phyloP scores from a whole-genome alignment of 2,329 filamentous ascomycete species.

The Ophiostoma perfectum region DNA sequence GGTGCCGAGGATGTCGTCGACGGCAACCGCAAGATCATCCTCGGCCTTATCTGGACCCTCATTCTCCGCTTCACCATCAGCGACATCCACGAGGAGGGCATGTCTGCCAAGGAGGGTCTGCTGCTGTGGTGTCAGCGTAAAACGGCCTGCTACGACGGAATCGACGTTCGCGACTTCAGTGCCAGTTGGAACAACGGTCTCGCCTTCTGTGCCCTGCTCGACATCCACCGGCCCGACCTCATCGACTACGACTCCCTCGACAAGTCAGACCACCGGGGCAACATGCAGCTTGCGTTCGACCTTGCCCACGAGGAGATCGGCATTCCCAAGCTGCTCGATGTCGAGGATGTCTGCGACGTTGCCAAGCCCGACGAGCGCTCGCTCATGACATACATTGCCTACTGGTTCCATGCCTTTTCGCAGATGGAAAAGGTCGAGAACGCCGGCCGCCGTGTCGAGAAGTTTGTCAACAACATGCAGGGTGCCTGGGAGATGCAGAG shows the following conservation, averaged over 20 bases:
- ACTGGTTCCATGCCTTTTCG: conserved; percentile 99
- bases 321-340: conserved; percentile 90
- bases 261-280: conserved; percentile 88
- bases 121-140: conserved; percentile 97
- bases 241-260: conserved; percentile 96
- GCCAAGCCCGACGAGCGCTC: conserved; percentile 92
- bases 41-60: conserved; percentile 95
- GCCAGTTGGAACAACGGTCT: conserved; percentile 95
- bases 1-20: conserved; percentile 97
- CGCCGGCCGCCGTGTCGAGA: conserved; percentile 90
- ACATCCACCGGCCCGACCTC: conserved; percentile 93
- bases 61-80: conserved; percentile 98
- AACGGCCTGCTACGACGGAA: conserved; percentile 96
- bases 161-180: conserved; percentile 92
- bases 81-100: conserved; percentile 95
- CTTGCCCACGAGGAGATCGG: conserved; percentile 95
- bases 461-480: conserved; percentile 98
- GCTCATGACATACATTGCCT: conserved; percentile 99
- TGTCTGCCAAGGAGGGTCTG: conserved; percentile 94
- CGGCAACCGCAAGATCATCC: conserved; percentile 93
- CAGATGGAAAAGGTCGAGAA: conserved; percentile 99
- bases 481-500: conserved; percentile 99
- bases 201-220: conserved; percentile 90
- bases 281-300: conserved; percentile 97
- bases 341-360: conserved; percentile 97